Percentiles rank a stretch among this genome's conserved stretches.
These are phyloP conservation scores for Pulicaria dysenterica DNA, from an alignment of 129 eudicot genomes.

Conservation along the genomic window DNA sequence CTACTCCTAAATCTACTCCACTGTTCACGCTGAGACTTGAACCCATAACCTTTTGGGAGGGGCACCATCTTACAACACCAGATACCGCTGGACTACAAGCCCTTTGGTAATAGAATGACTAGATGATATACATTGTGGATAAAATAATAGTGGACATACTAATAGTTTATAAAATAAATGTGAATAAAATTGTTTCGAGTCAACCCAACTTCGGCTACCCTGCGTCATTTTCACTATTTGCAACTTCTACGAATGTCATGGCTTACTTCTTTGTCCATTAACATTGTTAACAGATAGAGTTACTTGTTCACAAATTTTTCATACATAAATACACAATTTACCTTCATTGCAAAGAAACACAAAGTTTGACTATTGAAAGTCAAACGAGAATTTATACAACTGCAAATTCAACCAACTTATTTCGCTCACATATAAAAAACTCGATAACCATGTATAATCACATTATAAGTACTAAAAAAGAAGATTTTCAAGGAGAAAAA, in stretches of 20 bases:
- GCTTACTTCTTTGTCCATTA: too few relatives aligned
- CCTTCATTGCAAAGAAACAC: neutral
- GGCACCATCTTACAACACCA: too few relatives aligned
- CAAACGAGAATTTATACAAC: neutral
- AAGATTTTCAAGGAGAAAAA: neutral
- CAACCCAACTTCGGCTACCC: too few relatives aligned
- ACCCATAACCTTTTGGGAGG: too few relatives aligned
- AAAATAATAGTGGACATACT: too few relatives aligned
- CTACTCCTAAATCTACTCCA: too few relatives aligned
- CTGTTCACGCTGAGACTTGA: too few relatives aligned
- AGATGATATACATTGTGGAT: too few relatives aligned
- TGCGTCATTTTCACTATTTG: neutral
- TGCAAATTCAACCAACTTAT: neutral
- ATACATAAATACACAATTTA: neutral
- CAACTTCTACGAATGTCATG: neutral
- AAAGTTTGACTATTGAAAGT: constrained; percentile 14
- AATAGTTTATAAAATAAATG: neutral
- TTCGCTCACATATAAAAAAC: neutral
- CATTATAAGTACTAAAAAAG: neutral
- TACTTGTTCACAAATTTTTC: too few relatives aligned
- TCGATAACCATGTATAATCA: neutral
- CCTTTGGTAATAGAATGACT: too few relatives aligned
- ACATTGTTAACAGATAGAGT: too few relatives aligned
- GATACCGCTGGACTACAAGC: too few relatives aligned
- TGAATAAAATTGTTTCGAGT: neutral